Evolutionary conservation across 495 filamentous ascomycete genomes (phyloP).

Genomic region (Lentithecium fluviatile): DNA sequence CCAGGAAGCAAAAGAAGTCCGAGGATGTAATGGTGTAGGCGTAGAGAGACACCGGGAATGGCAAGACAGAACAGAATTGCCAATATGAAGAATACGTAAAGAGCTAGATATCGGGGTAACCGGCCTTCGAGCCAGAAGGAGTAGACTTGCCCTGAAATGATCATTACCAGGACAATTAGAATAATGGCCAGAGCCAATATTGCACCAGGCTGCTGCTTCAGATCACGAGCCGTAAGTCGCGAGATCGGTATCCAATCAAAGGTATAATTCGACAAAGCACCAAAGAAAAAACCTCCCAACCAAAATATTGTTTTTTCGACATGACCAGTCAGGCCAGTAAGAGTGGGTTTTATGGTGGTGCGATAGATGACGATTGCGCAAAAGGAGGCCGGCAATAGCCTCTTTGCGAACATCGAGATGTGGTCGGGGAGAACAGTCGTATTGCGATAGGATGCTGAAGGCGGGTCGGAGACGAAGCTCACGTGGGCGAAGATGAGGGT

Average conservation of each 20-base stretch:
- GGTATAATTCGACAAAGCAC: constrained; percentile 45
- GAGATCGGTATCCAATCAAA: constrained; percentile 46
- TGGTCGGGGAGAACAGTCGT: constrained; percentile 43
- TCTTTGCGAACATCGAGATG: constrained; percentile 36
- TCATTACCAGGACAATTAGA: constrained; percentile 39
- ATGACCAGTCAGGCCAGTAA: constrained; percentile 40
- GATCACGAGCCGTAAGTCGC: constrained; percentile 44
- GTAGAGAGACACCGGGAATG: constrained; percentile 71
- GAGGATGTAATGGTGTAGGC: constrained; percentile 95
- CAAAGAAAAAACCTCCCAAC: constrained; percentile 44
- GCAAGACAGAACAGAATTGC: constrained; percentile 55
- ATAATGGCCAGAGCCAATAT: constrained; percentile 41
- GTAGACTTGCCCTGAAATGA: constrained; percentile 42
- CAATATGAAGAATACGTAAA: constrained; percentile 59
- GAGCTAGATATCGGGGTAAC: constrained; percentile 39
- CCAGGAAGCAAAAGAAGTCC: constrained; percentile 77
- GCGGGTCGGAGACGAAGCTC: constrained; percentile 45
- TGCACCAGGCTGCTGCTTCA: constrained; percentile 44
- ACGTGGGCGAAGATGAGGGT: constrained; percentile 42
- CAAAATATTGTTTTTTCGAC: constrained; percentile 46
- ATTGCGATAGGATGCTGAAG: constrained; percentile 26
- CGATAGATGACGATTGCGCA: constrained; percentile 41
- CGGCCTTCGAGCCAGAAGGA: constrained; percentile 43
- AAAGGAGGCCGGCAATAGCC: constrained; percentile 44
- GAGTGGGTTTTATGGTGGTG: constrained; percentile 45